Conservation (phyloP, 768 basidiomycete genomes). For the Paxillus rubicundulus region DNA sequence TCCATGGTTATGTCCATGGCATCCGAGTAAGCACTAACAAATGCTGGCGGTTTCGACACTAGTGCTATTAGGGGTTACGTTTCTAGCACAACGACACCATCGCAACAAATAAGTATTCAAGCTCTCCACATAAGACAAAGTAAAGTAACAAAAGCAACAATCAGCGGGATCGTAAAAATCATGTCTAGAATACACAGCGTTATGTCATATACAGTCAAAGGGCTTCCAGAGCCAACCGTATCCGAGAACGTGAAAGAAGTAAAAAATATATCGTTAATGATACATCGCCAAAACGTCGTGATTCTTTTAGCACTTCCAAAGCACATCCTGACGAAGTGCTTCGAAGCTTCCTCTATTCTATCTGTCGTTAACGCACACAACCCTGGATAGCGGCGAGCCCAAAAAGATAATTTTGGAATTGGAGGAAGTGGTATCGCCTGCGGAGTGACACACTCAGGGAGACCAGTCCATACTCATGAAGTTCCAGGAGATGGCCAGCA, state of each 20-base stretch:
- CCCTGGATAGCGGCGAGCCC: background rate
- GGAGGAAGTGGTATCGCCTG: background rate
- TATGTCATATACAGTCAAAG: slow-evolving; percentile 12
- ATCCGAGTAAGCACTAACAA: slow-evolving; percentile 3
- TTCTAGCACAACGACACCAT: too few species aligned
- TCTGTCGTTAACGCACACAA: background rate
- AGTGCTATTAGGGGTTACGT: too few species aligned
- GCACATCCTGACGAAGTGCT: slow-evolving; percentile 19
- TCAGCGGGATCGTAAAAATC: slow-evolving; percentile 2
- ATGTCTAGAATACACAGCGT: background rate
- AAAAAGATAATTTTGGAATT: slow-evolving; percentile 1
- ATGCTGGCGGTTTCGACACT: too few species aligned
- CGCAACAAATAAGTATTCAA: too few species aligned
- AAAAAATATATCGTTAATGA: slow-evolving; percentile 15
- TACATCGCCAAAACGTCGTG: slow-evolving; percentile 20
- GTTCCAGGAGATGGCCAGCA: slow-evolving; percentile 56
- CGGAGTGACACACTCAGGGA: slow-evolving; percentile 30
- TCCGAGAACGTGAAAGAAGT: slow-evolving; percentile 4
- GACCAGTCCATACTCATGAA: slow-evolving; percentile 50
- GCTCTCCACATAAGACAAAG: too few species aligned
- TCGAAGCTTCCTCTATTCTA: slow-evolving; percentile 9
- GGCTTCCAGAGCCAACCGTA: slow-evolving; percentile 19
- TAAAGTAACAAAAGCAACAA: slow-evolving; percentile 2
- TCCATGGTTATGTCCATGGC: background rate
- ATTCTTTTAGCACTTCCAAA: slow-evolving; percentile 17